Evolutionary conservation across 1,284 basidiomycete genomes (phyloP).

Genomic region (Moesziomyces aphidis): DNA sequence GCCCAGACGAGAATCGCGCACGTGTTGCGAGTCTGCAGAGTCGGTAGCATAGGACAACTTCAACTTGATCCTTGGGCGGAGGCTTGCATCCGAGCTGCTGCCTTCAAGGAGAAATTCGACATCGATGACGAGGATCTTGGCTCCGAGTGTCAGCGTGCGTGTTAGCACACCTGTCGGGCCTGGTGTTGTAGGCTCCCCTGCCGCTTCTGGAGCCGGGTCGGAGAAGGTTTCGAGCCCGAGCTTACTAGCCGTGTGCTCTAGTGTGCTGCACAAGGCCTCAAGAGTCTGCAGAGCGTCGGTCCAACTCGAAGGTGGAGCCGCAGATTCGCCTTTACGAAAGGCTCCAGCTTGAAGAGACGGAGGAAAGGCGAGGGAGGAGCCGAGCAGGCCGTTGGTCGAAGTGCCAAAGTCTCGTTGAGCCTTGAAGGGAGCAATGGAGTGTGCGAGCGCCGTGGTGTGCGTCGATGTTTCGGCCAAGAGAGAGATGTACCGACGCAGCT

Average conservation of each 20-base stretch:
- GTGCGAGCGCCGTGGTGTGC: conserved; percentile 39
- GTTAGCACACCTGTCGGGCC: conserved; percentile 2
- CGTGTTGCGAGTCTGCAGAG: conserved; percentile 21
- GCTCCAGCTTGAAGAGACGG: conserved; percentile 14
- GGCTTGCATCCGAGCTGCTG: not conserved
- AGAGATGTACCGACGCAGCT: conserved; percentile 41
- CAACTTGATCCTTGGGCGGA: conserved; percentile 25
- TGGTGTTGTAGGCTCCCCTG: not conserved
- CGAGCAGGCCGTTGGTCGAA: not conserved
- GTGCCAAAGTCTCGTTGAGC: conserved; percentile 1
- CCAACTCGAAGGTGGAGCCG: conserved; percentile 4
- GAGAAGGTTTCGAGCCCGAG: conserved; percentile 49
- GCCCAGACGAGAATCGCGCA: conserved; percentile 33
- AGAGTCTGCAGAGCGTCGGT: conserved; percentile 16
- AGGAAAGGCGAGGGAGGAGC: conserved; percentile 7
- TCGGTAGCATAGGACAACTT: conserved; percentile 50
- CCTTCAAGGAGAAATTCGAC: conserved; percentile 29
- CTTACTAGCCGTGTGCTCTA: conserved; percentile 21
- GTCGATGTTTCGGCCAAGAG: conserved; percentile 40
- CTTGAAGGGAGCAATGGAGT: conserved; percentile 39
- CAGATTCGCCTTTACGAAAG: conserved; percentile 1
- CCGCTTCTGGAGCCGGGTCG: conserved; percentile 26
- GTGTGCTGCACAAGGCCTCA: conserved; percentile 29
- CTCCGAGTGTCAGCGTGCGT: conserved; percentile 40
- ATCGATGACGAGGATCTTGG: conserved; percentile 52